Evolutionary conservation across 2,329 filamentous ascomycete genomes (phyloP).

Genomic region (Aspergillus brasiliensis): DNA sequence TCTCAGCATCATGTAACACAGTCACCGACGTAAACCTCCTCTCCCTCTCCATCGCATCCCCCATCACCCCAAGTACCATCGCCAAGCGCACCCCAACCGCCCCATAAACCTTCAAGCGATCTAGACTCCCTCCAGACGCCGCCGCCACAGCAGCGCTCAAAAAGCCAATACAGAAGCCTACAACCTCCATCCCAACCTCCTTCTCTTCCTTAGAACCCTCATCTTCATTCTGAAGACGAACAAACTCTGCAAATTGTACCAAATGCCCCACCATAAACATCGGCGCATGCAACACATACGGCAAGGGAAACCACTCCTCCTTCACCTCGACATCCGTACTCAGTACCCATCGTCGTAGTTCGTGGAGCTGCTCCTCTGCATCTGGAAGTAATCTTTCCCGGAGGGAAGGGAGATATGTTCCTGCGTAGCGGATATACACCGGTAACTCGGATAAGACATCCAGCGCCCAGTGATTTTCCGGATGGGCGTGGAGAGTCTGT

Average conservation of each 20-base stretch:
- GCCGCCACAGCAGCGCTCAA: conserved; percentile 18
- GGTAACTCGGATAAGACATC: conserved; percentile 17
- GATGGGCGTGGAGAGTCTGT: conserved; percentile 10
- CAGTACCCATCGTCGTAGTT: conserved; percentile 16
- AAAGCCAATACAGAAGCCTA: conserved; percentile 24
- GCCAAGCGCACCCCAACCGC: conserved; percentile 19
- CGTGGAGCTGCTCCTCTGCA: conserved; percentile 5
- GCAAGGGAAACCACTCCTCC: conserved; percentile 15
- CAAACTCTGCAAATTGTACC: conserved; percentile 15
- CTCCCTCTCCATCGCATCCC: conserved; percentile 18
- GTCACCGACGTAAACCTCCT: conserved; percentile 20
- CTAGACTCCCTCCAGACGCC: neutral
- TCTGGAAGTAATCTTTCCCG: neutral
- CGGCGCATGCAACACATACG: conserved; percentile 22
- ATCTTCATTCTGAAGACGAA: too few relatives aligned
- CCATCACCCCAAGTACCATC: conserved; percentile 18
- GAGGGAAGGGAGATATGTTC: conserved; percentile 9
- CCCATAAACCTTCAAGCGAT: conserved; percentile 7
- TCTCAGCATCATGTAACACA: conserved; percentile 10
- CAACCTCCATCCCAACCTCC: conserved; percentile 11
- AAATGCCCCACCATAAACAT: conserved; percentile 23
- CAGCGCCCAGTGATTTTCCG: conserved; percentile 19
- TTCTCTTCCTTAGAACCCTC: too few relatives aligned
- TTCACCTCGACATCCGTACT: conserved; percentile 5
- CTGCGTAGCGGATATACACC: conserved; percentile 12